Evolutionary conservation across 2,329 filamentous ascomycete species (phyloP).

Genomic region (Neonectria coccinea): DNA sequence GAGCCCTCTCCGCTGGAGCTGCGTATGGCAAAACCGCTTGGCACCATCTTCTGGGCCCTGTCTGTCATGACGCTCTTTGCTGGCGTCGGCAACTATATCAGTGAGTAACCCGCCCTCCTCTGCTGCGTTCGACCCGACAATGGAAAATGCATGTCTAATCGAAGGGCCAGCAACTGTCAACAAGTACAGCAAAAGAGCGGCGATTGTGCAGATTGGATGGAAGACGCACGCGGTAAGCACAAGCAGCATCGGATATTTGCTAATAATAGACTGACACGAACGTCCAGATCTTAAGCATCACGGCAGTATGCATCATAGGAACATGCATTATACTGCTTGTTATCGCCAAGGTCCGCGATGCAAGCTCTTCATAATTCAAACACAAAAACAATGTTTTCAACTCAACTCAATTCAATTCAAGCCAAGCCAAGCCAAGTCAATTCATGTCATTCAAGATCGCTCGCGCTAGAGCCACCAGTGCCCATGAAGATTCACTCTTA

Average conservation of each 20-base stretch:
- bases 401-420: conserved; percentile 19
- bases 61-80: conserved; percentile 80
- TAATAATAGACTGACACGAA: neutral
- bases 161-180: conserved; percentile 70
- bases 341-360: conserved; percentile 53
- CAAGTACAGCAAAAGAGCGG: conserved; percentile 81
- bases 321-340: conserved; percentile 74
- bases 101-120: conserved; percentile 53
- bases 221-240: conserved; percentile 82
- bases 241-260: neutral
- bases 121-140: neutral
- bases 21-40: conserved; percentile 83
- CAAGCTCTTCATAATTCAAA: conserved; percentile 26
- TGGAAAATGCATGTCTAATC: neutral
- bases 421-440: too few relatives aligned
- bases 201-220: conserved; percentile 93
- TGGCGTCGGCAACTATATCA: conserved; percentile 89
- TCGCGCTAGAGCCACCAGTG: conserved; percentile 24
- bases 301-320: conserved; percentile 72
- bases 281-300: conserved; percentile 68
- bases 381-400: conserved; percentile 11
- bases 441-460: conserved; percentile 21
- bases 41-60: conserved; percentile 88
- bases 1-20: conserved; percentile 78
- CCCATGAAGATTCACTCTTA: conserved; percentile 11